Evolutionary conservation across 805 yeast species (phyloP), one percentile per base, ranked within the genome.

Genomic region (Myxozyma nipponensis): DNA sequence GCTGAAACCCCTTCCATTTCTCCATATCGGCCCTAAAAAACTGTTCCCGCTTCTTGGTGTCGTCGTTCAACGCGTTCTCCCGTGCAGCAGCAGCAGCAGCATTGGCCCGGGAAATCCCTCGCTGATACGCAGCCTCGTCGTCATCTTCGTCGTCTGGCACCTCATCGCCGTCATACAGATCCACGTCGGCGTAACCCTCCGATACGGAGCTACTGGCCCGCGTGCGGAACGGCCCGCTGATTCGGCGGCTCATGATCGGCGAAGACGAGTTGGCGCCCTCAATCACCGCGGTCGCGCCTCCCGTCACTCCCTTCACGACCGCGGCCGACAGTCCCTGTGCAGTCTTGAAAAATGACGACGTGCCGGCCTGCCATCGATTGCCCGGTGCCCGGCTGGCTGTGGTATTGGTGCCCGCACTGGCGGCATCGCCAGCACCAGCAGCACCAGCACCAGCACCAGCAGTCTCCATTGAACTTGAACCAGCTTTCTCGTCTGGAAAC

Each of bases 301-400:
- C 56, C 2, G 58, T 46, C 2, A 54, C 57, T 18, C 55, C 57
- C 30, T 50, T 54, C 35, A 54, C 57, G 3, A 52, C 58, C 7
- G 58, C 58, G 2, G 58, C 57, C 5, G 57, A 53, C 1, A 53
- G 25, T 2, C 57, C 57, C 32, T 53, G 57, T 24, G 57, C 57
- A 10, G 57, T 50, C 3, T 43, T 21, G 38, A 53, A 53, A 17
- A 53, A 44, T 32, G 57, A 53, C 10, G 51, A 26, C 3, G 49
- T 42, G 6, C 52, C 49, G 17, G 51, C 57, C 23, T 42, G 47
- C n/a, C 49, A 23, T 13, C 57, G 50, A 28, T 13, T 28, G 13
- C 7, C 13, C n/a, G n/a, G n/a, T n/a, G n/a, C n/a, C n/a, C n/a
- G n/a, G n/a, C n/a, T n/a, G n/a, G n/a, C n/a, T 10, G 53, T 39